Percentiles rank a stretch among this genome's conserved stretches.
Conservation (phyloP, 805 yeast genomes). For the Kazachstania bromeliacearum region DNA sequence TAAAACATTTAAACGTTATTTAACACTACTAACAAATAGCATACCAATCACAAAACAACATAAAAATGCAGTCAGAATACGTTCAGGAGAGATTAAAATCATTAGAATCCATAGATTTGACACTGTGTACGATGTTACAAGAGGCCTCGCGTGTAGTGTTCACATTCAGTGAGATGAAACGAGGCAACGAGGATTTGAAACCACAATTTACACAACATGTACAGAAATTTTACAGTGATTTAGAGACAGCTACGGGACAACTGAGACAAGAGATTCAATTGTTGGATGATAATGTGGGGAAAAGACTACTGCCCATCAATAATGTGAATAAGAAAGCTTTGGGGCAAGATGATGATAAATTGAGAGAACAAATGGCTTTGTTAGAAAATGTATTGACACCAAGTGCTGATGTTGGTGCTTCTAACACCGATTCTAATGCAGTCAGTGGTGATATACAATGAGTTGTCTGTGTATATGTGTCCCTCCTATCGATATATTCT, state of each 20-base stretch:
- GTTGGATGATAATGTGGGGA: slow-evolving; percentile 25
- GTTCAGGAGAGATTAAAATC: slow-evolving; percentile 24
- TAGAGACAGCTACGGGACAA: slow-evolving; percentile 17
- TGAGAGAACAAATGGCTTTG: slow-evolving; percentile 19
- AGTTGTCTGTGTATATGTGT: too few relatives aligned
- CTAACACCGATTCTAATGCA: too few relatives aligned
- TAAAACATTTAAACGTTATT: too few relatives aligned
- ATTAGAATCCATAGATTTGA: slow-evolving; percentile 20
- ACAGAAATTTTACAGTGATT: slow-evolving; percentile 17
- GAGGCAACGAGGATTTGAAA: slow-evolving; percentile 22
- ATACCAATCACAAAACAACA: background rate
- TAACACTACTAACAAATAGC: background rate
- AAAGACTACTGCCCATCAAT: slow-evolving; percentile 24
- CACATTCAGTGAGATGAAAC: slow-evolving; percentile 24
- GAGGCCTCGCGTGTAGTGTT: slow-evolving; percentile 26
- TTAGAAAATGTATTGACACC: slow-evolving; percentile 8
- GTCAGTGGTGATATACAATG: too few relatives aligned
- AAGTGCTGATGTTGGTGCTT: background rate
- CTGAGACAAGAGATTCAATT: slow-evolving; percentile 22
- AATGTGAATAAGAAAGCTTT: slow-evolving; percentile 25
- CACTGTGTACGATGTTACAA: slow-evolving; percentile 20
- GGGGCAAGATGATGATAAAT: slow-evolving; percentile 28
- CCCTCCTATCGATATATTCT: too few relatives aligned
- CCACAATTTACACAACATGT: slow-evolving; percentile 25
- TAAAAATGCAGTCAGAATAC: slow-evolving; percentile 23